Conservation (phyloP, 495 filamentous ascomycete genomes). For the Rhizodiscina lignyota region DNA sequence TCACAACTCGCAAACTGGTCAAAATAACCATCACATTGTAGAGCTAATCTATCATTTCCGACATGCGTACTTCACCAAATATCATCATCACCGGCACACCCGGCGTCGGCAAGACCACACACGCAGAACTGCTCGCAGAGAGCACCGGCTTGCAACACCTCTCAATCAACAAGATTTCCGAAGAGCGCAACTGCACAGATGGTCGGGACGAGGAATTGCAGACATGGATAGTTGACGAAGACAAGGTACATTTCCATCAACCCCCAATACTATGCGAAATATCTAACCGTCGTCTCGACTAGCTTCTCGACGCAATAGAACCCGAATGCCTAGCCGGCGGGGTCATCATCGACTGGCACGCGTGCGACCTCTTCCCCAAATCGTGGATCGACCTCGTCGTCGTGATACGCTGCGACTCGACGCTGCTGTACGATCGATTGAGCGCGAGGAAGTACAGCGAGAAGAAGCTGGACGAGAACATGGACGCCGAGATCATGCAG, state of each 20-base stretch:
- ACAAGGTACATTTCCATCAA: constrained; percentile 46
- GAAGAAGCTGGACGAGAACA: constrained; percentile 82
- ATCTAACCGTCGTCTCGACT: constrained; percentile 1
- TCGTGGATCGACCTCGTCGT: constrained; percentile 93
- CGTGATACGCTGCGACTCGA: constrained; percentile 67
- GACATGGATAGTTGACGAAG: constrained; percentile 91
- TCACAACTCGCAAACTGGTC: too few species aligned
- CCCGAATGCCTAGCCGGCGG: constrained; percentile 65
- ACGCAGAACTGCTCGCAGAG: constrained; percentile 63
- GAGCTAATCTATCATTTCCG: too few species aligned
- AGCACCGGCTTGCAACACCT: constrained; percentile 64
- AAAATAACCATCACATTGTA: too few species aligned
- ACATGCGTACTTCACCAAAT: too few species aligned
- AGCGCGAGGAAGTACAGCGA: constrained; percentile 61
- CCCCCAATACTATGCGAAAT: background rate
- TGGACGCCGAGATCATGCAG: constrained; percentile 96
- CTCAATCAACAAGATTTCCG: constrained; percentile 78
- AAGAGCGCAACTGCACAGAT: constrained; percentile 66
- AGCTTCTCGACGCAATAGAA: constrained; percentile 84
- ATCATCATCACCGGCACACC: constrained; percentile 92
- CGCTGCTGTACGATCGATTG: constrained; percentile 71
- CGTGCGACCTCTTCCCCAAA: constrained; percentile 86
- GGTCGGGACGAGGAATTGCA: constrained; percentile 69
- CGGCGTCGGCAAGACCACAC: constrained; percentile 86
- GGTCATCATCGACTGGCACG: constrained; percentile 94